Conservation (phyloP, 139 green algal genomes). For the Micractinium sp. region DNA sequence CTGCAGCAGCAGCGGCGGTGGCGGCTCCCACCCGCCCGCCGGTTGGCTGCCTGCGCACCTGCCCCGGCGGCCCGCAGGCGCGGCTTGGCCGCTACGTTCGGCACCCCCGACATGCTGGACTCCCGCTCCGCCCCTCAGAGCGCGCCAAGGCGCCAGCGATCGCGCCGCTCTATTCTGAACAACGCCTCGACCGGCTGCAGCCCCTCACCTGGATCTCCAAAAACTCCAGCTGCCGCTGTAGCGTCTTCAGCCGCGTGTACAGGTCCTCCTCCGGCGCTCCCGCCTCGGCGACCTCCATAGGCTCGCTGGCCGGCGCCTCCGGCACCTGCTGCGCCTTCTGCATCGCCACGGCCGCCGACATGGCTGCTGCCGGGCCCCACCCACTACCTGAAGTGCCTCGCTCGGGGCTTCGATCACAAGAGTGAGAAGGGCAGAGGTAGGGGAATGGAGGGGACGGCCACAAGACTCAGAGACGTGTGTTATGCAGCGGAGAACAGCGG, state of each 20-base stretch:
- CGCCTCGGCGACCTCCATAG: background rate
- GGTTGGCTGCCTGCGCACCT: background rate
- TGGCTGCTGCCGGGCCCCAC: background rate
- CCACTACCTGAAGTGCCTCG: background rate
- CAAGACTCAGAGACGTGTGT: too few species aligned
- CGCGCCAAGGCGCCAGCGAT: background rate
- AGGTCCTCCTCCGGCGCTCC: slow-evolving; percentile 58
- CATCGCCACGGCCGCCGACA: background rate
- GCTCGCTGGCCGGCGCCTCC: background rate
- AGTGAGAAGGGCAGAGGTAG: background rate
- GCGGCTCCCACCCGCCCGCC: background rate
- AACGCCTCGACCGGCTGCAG: background rate
- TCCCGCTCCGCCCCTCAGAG: background rate
- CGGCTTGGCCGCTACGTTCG: background rate
- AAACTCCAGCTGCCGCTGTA: slow-evolving; percentile 97
- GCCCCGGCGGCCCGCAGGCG: too few species aligned
- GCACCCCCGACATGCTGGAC: background rate
- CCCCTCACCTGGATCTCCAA: slow-evolving; percentile 91
- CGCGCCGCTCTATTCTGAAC: background rate
- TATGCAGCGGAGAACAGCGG: too few species aligned
- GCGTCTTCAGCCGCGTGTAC: slow-evolving; percentile 90
- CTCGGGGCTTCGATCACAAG: background rate
- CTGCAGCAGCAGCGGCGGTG: background rate
- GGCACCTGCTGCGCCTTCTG: background rate
- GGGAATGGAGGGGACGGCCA: background rate